phyloP scores from a whole-genome alignment of 257 asterid genomes.

The Nicotiana noctiflora region DNA sequence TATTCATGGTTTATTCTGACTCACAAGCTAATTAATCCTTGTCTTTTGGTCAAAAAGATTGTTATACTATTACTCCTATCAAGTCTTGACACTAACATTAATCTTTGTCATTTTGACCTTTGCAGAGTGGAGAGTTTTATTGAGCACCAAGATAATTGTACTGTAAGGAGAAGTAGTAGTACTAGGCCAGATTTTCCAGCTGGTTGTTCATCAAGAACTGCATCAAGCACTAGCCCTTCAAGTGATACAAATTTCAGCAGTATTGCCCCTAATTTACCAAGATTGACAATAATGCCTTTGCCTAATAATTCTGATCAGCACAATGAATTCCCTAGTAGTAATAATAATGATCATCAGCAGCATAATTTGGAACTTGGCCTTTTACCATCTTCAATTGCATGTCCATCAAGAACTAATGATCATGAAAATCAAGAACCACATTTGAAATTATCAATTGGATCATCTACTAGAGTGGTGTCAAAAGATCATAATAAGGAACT shows the following conservation, averaged over 20 bases:
- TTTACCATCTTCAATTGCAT: constrained; percentile 23
- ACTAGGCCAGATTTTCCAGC: constrained; percentile 35
- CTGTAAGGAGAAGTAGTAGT: constrained; percentile 23
- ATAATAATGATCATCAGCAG: background rate
- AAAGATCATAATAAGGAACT: background rate
- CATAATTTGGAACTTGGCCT: constrained; percentile 59
- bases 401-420: background rate
- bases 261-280: background rate
- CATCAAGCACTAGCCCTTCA: constrained; percentile 55
- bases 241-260: constrained; percentile 24
- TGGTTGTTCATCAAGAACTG: constrained; percentile 38
- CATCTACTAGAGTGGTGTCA: background rate
- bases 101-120: background rate
- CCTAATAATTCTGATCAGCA: background rate
- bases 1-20: background rate
- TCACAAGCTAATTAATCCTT: background rate
- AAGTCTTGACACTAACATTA: too few species aligned
- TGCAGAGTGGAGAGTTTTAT: constrained; percentile 76
- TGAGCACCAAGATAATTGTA: constrained; percentile 75
- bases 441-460: constrained; percentile 30
- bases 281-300: constrained; percentile 7
- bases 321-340: background rate
- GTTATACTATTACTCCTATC: too few species aligned
- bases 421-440: constrained; percentile 14
- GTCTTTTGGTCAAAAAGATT: too few species aligned